Percentiles rank a stretch among this genome's conserved stretches.
These are phyloP conservation scores for Cystobasidium slooffiae DNA, from an alignment of 1,284 basidiomycete species.

Conservation along the genomic window DNA sequence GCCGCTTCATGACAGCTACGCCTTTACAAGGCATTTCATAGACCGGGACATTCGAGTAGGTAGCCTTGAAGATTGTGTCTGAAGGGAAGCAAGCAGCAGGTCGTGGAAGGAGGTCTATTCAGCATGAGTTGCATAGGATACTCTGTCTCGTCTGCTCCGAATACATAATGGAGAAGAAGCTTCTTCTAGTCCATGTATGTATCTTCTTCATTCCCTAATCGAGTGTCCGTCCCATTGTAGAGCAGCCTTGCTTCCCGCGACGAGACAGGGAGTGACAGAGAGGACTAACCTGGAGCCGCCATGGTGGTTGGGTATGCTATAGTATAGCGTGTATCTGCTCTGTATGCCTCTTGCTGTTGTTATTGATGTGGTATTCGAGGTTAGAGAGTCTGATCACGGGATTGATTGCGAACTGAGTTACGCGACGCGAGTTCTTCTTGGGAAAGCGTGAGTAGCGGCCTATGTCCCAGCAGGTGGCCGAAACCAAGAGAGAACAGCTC, in stretches of 20 bases:
- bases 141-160: not conserved
- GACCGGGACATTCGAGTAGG: conserved; percentile 58
- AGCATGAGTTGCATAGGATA: not conserved
- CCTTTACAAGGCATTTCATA: conserved; percentile 61
- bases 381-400: not conserved
- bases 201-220: conserved; percentile 3
- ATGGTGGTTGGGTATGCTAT: not conserved
- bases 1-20: conserved; percentile 95
- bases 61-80: conserved; percentile 55
- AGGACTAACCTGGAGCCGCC: conserved; percentile 17
- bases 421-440: conserved; percentile 8
- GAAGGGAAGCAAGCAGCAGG: not conserved
- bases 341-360: not conserved
- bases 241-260: not conserved
- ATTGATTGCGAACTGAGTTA: not conserved
- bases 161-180: not conserved
- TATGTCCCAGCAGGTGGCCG: too few relatives aligned
- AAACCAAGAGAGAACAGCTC: too few relatives aligned
- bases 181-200: not conserved
- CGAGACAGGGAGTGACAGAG: not conserved
- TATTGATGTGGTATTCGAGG: too few relatives aligned
- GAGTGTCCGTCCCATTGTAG: not conserved
- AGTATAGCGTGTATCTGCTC: not conserved
- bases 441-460: not conserved
- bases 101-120: not conserved